Conservation (phyloP, 148 eudicot genomes). For the Pharnaceum exiguum region DNA sequence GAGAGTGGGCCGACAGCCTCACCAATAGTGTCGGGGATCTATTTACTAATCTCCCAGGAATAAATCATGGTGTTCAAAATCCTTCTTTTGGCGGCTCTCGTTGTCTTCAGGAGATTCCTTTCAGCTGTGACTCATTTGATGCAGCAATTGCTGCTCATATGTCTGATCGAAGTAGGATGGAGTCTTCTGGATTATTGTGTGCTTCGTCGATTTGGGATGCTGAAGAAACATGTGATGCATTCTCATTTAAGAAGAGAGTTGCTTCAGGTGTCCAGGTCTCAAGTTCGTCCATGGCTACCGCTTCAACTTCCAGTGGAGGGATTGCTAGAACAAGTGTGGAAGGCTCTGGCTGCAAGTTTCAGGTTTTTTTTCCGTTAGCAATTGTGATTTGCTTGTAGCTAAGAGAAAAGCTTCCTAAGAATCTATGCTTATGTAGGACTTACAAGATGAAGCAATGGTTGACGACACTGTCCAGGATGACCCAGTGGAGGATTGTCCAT, state of each 20-base stretch:
- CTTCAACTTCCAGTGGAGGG: slow-evolving; percentile 21
- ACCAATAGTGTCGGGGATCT: slow-evolving; percentile 73
- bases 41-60: slow-evolving; percentile 43
- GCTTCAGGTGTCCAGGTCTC: slow-evolving; percentile 19
- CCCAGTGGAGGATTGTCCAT: slow-evolving; percentile 47
- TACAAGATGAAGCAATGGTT: slow-evolving; percentile 33
- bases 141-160: slow-evolving; percentile 98
- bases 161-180: slow-evolving; percentile 42
- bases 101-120: slow-evolving; percentile 45
- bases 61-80: slow-evolving; percentile 31
- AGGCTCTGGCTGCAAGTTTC: slow-evolving; percentile 19
- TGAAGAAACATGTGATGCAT: slow-evolving; percentile 97
- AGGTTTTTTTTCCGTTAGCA: slow-evolving; percentile 37
- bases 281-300: slow-evolving; percentile 15
- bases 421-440: slow-evolving; percentile 33
- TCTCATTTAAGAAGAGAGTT: slow-evolving; percentile 59
- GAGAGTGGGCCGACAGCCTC: slow-evolving; percentile 88
- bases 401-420: not conserved
- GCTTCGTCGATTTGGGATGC: slow-evolving; percentile 81
- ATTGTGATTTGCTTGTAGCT: not conserved
- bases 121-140: slow-evolving; percentile 88
- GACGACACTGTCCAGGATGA: slow-evolving; percentile 28
- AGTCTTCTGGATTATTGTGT: slow-evolving; percentile 19
- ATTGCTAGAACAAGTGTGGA: slow-evolving; percentile 21
- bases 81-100: slow-evolving; percentile 30